These are phyloP conservation scores for Heracleum sosnowskyi DNA, from an alignment of 129 eudicot species.

Conservation along the genomic window DNA sequence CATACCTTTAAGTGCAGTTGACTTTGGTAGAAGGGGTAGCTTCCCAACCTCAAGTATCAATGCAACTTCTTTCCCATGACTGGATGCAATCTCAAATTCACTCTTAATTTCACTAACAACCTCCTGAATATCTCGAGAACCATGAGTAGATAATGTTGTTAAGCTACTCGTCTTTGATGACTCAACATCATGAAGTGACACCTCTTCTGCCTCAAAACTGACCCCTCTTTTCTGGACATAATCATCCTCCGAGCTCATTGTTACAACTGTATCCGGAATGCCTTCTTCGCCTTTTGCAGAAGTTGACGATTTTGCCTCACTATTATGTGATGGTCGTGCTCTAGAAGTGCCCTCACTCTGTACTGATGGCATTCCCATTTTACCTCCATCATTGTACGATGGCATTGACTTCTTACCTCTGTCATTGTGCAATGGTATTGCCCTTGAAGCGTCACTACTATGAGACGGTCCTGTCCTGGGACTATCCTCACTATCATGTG, in stretches of 20 bases:
- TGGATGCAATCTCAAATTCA: constrained; percentile 71
- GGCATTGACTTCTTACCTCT: constrained; percentile 28
- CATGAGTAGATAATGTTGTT: constrained; percentile 57
- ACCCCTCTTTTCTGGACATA: constrained; percentile 55
- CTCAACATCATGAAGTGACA: constrained; percentile 47
- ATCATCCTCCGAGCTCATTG: constrained; percentile 44
- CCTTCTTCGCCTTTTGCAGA: constrained; percentile 40
- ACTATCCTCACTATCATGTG: constrained; percentile 18
- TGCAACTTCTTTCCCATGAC: constrained; percentile 81
- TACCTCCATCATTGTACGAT: constrained; percentile 21
- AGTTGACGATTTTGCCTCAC: constrained; percentile 23
- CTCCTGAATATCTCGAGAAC: constrained; percentile 77
- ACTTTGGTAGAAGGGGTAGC: constrained; percentile 64
- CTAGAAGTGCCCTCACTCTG: constrained; percentile 22
- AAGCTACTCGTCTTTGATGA: constrained; percentile 66
- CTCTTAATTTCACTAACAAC: constrained; percentile 77
- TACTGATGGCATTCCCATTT: constrained; percentile 18
- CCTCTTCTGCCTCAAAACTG: constrained; percentile 69
- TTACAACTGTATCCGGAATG: constrained; percentile 44
- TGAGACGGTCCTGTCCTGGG: constrained; percentile 16
- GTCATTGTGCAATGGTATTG: constrained; percentile 20
- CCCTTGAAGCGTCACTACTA: constrained; percentile 18
- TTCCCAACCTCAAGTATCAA: constrained; percentile 88
- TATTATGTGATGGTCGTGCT: constrained; percentile 19
- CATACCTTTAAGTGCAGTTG: constrained; percentile 62